Percentiles rank a stretch among this genome's conserved stretches.
phyloP scores from a whole-genome alignment of 106 monocot genomes.

The Platanthera zijinensis region DNA sequence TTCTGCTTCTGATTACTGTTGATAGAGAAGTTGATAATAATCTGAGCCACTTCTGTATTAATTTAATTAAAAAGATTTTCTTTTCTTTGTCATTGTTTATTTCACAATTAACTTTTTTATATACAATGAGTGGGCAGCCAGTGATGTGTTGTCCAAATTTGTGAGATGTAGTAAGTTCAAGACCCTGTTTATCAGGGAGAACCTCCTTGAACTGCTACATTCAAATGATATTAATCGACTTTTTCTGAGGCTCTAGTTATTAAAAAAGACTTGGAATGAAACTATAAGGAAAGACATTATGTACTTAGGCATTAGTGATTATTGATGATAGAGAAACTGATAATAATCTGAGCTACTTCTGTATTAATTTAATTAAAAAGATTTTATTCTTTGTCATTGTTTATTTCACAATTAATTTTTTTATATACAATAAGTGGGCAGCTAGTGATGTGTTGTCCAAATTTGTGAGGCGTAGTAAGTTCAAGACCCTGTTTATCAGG shows the following conservation, averaged over 20 bases:
- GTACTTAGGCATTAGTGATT: neutral
- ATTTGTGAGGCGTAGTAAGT: neutral
- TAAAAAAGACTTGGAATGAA: too few relatives aligned
- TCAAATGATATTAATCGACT: slow-evolving; percentile 15
- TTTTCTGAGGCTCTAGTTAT: slow-evolving; percentile 9
- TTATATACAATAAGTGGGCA: neutral
- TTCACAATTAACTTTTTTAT: neutral
- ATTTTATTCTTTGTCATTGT: too few relatives aligned
- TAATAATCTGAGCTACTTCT: neutral
- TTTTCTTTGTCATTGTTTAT: neutral
- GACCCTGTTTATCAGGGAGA: slow-evolving; percentile 10
- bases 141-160: neutral
- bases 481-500: slow-evolving; percentile 4
- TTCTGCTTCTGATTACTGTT: neutral
- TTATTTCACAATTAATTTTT: too few relatives aligned
- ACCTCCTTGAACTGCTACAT: slow-evolving; percentile 18
- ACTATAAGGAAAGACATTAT: too few relatives aligned
- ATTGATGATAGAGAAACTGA: neutral
- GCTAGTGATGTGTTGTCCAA: neutral
- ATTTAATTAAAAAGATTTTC: neutral
- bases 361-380: neutral
- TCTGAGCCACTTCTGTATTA: neutral
- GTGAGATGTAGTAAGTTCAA: neutral
- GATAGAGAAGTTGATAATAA: neutral
- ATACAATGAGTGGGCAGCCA: neutral